A percentile compares a stretch with the other conserved stretches of the same genome.
phyloP scores from a whole-genome alignment of 352 stramenopile species.

The Phytophthora cajani region DNA sequence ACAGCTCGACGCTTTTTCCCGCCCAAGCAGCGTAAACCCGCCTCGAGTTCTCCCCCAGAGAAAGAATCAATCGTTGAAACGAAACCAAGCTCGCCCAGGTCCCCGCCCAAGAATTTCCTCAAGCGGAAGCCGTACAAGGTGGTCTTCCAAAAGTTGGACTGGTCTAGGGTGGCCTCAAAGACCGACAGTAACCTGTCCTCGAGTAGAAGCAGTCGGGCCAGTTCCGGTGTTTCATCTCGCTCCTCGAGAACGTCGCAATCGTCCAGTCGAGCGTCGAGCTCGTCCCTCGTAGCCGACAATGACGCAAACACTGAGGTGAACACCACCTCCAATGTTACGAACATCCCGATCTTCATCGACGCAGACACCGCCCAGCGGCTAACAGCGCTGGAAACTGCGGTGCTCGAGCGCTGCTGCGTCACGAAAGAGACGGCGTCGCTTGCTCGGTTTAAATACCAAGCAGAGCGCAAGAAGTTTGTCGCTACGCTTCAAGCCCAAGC shows the following conservation, averaged over 20 bases:
- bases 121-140: slow-evolving; percentile 78
- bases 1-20: slow-evolving; percentile 15
- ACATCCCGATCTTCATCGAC: slow-evolving; percentile 17
- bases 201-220: background rate
- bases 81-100: slow-evolving; percentile 10
- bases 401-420: slow-evolving; percentile 41
- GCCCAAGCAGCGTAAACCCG: slow-evolving; percentile 18
- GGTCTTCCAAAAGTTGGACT: slow-evolving; percentile 70
- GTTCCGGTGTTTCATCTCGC: slow-evolving; percentile 13
- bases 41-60: slow-evolving; percentile 4
- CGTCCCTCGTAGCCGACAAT: background rate
- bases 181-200: slow-evolving; percentile 57
- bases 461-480: slow-evolving; percentile 35
- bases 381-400: slow-evolving; percentile 21
- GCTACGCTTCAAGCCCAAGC: slow-evolving; percentile 12
- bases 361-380: slow-evolving; percentile 28
- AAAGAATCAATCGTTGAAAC: slow-evolving; percentile 7
- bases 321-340: background rate
- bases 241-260: background rate
- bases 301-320: background rate
- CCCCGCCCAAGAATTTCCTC: slow-evolving; percentile 45
- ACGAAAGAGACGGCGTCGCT: slow-evolving; percentile 29
- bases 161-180: slow-evolving; percentile 61
- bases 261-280: slow-evolving; percentile 1
- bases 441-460: slow-evolving; percentile 39